Percentiles rank a stretch among this genome's conserved stretches.
phyloP scores from a whole-genome alignment of 257 asterid genomes.

The Rubia yunnanensis region DNA sequence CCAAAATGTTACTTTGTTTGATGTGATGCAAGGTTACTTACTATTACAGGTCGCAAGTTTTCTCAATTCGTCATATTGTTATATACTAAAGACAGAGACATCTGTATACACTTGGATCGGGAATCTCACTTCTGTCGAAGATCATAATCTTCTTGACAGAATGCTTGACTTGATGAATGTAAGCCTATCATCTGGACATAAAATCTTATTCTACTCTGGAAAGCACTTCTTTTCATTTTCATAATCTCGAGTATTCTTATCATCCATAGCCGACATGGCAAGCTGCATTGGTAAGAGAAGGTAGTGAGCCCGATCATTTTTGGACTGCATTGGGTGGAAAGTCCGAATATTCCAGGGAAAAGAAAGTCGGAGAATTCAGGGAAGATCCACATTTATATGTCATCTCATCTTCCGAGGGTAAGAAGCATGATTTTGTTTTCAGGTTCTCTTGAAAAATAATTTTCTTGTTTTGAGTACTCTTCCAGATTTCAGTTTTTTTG shows the following conservation, averaged over 20 bases:
- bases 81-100: constrained; percentile 53
- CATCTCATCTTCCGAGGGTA: constrained; percentile 40
- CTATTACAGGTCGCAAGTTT: constrained; percentile 58
- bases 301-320: constrained; percentile 64
- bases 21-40: not conserved
- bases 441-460: constrained; percentile 12
- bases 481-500: constrained; percentile 14
- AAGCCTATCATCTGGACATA: constrained; percentile 4
- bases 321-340: constrained; percentile 69
- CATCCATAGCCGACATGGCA: constrained; percentile 59
- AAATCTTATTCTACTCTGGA: not conserved
- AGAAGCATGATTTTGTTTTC: constrained; percentile 7
- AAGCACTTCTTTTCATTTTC: constrained; percentile 9
- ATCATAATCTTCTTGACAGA: constrained; percentile 78
- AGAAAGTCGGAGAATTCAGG: constrained; percentile 38
- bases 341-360: constrained; percentile 50
- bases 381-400: constrained; percentile 71
- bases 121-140: constrained; percentile 47
- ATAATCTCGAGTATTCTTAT: constrained; percentile 1
- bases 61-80: constrained; percentile 65
- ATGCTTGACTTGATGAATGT: constrained; percentile 66
- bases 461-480: constrained; percentile 6
- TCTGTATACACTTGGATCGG: constrained; percentile 65
- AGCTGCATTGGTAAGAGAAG: constrained; percentile 68
- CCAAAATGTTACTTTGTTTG: not conserved